Conservation (phyloP, 192 early-diverging fungal genomes). For the Rhizophagus sp. region DNA sequence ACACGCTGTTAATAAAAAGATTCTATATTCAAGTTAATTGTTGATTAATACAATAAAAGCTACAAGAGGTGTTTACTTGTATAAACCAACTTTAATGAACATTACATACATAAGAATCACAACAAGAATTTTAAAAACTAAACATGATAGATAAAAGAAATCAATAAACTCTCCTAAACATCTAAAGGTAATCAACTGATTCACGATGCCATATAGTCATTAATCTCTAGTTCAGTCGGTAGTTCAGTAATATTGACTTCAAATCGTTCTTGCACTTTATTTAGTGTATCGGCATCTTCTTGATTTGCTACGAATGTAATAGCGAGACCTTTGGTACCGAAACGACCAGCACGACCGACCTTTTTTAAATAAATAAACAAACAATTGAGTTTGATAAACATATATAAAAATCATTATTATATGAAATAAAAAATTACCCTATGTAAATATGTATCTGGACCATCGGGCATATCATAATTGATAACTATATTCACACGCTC, state of each 20-base stretch:
- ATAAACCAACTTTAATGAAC: background rate
- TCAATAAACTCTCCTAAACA: no score
- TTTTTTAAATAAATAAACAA: background rate
- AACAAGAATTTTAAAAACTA: background rate
- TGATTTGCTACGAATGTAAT: conserved; percentile 90
- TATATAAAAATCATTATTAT: background rate
- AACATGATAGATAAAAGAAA: background rate
- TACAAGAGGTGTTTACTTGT: background rate
- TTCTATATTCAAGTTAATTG: background rate
- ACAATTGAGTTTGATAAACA: background rate
- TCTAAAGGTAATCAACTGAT: background rate
- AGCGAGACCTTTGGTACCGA: conserved; percentile 98
- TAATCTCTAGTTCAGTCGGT: conserved; percentile 84
- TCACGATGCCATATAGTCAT: conserved; percentile 53
- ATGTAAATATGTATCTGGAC: conserved; percentile 90
- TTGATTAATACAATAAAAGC: background rate
- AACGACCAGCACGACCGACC: conserved; percentile 96
- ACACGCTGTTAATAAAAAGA: background rate
- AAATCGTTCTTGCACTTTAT: conserved; percentile 90
- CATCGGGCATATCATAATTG: conserved; percentile 97
- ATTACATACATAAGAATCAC: background rate
- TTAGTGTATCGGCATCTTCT: conserved; percentile 74
- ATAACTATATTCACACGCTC: conserved; percentile 99
- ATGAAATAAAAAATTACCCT: conserved; percentile 47
- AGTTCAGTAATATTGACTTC: conserved; percentile 92